Base-by-base conservation (phyloP, 2,329 filamentous ascomycete genomes). In the Aureobasidium sp. region DNA sequence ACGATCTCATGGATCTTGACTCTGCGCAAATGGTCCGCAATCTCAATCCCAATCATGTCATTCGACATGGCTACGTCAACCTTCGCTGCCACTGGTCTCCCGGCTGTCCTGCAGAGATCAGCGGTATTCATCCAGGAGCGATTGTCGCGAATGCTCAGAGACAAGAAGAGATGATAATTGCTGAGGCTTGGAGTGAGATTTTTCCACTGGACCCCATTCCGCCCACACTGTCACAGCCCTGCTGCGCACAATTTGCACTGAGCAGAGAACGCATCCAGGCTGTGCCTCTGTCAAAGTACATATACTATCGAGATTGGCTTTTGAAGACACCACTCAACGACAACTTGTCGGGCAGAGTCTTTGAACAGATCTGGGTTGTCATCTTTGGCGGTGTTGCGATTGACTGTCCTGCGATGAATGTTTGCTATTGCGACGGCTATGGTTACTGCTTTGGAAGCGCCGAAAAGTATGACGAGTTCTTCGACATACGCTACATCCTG, bases 331-430 rank as follows among this genome's bases (percentile, higher is more conserved):
- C 75, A 17, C 62, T 83, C 25, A 70, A 67, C 19, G 79, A 83
- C 60, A 74, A 73, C 37, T 69, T 83, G 17, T 77, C 76, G 11
- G 80, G 80, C 2, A 72, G 81, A 2, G 71, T 83, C 14, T 83
- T 79, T 70, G 81, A 84, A 63, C 83, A 84, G 61, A 66, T 82
- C 1, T 84, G 81, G 81, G 79, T 83, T 55, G 79, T 75, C 55
- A 72, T 84, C 12, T 84, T 83, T 62, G 78, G 79, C 0, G 77
- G 75, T 1, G 56, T 70, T 14, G 68, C 71, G 4, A 63, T 74
- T 8, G 69, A 72, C 49, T 80, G 78, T 59, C 75, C 76, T 0
- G 66, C 68, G 40, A 76, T 81, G 66, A 71, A 77, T 53, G 65
- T 76, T 0, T 85, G 82, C 66, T 81, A 81, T 56, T 85, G 82